Evolutionary conservation across 768 basidiomycete species (phyloP), one percentile per base, ranked within the genome.

Genomic region (Pleurotus ostreatus): DNA sequence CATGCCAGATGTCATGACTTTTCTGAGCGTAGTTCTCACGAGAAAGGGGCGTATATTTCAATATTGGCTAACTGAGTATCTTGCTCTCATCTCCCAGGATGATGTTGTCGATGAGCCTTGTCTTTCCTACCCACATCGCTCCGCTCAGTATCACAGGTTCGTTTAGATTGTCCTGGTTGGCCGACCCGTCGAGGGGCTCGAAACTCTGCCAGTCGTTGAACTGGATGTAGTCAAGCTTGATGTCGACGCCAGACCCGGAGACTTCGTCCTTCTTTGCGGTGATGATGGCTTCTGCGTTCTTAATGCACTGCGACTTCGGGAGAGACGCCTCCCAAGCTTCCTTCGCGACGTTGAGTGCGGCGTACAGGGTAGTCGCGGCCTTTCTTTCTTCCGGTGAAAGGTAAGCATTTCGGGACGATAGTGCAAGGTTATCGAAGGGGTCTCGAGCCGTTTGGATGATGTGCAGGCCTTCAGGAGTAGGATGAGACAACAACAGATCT

Each of bases 91-190:
- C 74, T 7, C 85, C 93, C 1, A 97, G 69, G 43, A 97, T 73
- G 51, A 97, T 69, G 67, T 98, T 99, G 71, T 99, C 96, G 43
- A 99, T 98, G 62, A 99, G 68, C 61, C 95, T 79, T 40, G 94
- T 98, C 66, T 78, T 80, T 40, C 92, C 92, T 2, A 95, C 81
- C 81, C 88, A 89, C 59, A 95, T 64, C 25, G 92, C 94, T 2
- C 93, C 94, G 59, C 93, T 96, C 49, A 98, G 63, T 18, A 97
- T 82, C 26, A 88, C 83, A 59, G 68, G 66, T 58, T 66, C 66
- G 12, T 65, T 61, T 5, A 62, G 63, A n/a, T 60, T 70, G 20
- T 43, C 15, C 52, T 63, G 66, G 7, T 55, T 69, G 58, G 47
- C 30, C 1, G 57, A 58, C 11, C 70, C 62, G 6, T 75, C 72